phyloP scores from a whole-genome alignment of 2,329 filamentous ascomycete species.

The Paraphaeosphaeria minitans region DNA sequence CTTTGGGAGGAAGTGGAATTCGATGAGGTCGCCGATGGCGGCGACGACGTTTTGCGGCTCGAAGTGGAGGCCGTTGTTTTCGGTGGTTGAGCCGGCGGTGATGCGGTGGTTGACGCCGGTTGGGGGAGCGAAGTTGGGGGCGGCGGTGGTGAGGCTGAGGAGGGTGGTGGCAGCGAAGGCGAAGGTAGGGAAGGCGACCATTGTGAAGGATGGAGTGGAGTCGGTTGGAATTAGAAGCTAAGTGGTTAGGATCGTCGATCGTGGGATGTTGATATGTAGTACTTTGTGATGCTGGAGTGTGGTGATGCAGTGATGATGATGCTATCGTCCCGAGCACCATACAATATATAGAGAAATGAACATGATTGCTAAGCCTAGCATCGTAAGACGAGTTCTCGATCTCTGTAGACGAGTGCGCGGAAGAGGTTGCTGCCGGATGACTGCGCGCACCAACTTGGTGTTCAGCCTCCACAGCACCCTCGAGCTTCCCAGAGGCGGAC shows the following conservation, averaged over 20 bases:
- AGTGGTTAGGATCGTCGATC: not conserved
- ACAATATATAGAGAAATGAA: constrained; percentile 20
- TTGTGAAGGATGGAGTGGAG: constrained; percentile 20
- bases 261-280: constrained; percentile 14
- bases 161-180: constrained; percentile 25
- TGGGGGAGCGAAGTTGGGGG: constrained; percentile 20
- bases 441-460: constrained; percentile 10
- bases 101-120: constrained; percentile 38
- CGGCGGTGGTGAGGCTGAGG: constrained; percentile 25
- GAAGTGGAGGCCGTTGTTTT: constrained; percentile 37
- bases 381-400: constrained; percentile 4
- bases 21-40: constrained; percentile 44
- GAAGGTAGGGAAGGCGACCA: constrained; percentile 33
- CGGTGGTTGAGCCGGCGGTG: constrained; percentile 30
- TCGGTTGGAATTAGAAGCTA: constrained; percentile 8
- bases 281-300: constrained; percentile 11
- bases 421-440: constrained; percentile 18
- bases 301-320: constrained; percentile 26
- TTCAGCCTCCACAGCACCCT: constrained; percentile 18
- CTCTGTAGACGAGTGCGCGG: constrained; percentile 13
- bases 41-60: constrained; percentile 42
- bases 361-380: not conserved
- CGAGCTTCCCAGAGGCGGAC: constrained; percentile 11
- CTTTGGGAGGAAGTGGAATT: constrained; percentile 56
- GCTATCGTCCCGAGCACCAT: constrained; percentile 11